Conservation (phyloP, 352 stramenopile genomes). For the Phytophthora foliorum region DNA sequence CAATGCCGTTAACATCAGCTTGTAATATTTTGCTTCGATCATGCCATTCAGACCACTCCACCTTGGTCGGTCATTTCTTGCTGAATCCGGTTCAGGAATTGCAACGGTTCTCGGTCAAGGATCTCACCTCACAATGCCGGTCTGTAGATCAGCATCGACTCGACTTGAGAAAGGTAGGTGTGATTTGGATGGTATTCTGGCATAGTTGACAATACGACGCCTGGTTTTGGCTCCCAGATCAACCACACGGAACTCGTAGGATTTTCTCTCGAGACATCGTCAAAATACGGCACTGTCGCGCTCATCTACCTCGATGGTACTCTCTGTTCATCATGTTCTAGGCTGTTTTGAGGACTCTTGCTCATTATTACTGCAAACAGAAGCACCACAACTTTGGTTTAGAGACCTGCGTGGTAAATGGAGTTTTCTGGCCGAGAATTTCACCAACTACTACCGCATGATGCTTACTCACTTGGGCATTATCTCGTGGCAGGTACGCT, state of each 20-base stretch:
- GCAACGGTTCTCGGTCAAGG: constrained; percentile 46
- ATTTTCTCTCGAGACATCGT: constrained; percentile 69
- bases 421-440: constrained; percentile 77
- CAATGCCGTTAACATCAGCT: neutral
- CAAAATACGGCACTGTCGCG: constrained; percentile 64
- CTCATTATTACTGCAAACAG: constrained; percentile 24
- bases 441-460: constrained; percentile 86
- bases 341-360: neutral
- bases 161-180: constrained; percentile 25
- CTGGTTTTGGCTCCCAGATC: constrained; percentile 11
- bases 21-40: neutral
- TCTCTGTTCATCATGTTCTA: neutral
- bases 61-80: constrained; percentile 72
- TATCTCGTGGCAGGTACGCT: constrained; percentile 75
- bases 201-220: neutral
- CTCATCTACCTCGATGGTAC: constrained; percentile 56
- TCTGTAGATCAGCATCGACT: constrained; percentile 51
- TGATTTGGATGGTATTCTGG: neutral
- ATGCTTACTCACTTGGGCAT: constrained; percentile 83
- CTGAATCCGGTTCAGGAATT: constrained; percentile 75
- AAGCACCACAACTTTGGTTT: constrained; percentile 72
- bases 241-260: constrained; percentile 39
- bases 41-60: constrained; percentile 40
- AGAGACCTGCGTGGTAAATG: constrained; percentile 61
- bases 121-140: constrained; percentile 52